These are phyloP conservation scores for Neopestalotiopsis sp. DNA, from an alignment of 2,329 filamentous ascomycete genomes.

Conservation along the genomic window DNA sequence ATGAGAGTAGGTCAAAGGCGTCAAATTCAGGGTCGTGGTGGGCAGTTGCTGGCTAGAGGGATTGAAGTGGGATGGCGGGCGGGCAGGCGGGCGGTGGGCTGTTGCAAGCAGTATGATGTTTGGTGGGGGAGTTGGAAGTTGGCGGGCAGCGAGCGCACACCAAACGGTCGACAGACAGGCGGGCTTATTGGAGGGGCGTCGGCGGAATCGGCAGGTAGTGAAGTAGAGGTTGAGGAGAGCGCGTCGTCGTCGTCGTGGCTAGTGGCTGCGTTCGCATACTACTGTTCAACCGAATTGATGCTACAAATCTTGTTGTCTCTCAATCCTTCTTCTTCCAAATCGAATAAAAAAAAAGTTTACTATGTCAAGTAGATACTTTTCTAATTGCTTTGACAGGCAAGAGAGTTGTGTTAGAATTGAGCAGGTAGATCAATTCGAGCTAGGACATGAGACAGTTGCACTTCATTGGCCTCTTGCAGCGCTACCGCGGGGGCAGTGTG, in stretches of 20 bases:
- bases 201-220: constrained; percentile 17
- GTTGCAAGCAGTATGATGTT: constrained; percentile 3
- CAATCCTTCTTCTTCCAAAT: not conserved
- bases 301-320: not conserved
- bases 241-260: constrained; percentile 1
- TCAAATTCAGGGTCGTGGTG: constrained; percentile 13
- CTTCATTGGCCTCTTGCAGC: constrained; percentile 9
- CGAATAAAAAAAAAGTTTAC: not conserved
- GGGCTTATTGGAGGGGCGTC: constrained; percentile 15
- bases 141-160: not conserved
- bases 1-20: constrained; percentile 1
- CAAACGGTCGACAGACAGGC: constrained; percentile 1
- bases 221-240: constrained; percentile 12
- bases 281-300: not conserved
- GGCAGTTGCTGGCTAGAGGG: not conserved
- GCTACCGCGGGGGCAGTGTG: constrained; percentile 7
- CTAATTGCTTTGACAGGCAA: constrained; percentile 3
- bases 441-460: constrained; percentile 11
- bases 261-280: constrained; percentile 12
- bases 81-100: constrained; percentile 15
- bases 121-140: constrained; percentile 13
- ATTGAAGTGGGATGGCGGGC: constrained; percentile 8
- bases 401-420: constrained; percentile 13
- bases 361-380: not conserved
- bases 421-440: constrained; percentile 9